These are phyloP conservation scores for Globisporangium splendens DNA, from an alignment of 352 stramenopile genomes.

Conservation along the genomic window DNA sequence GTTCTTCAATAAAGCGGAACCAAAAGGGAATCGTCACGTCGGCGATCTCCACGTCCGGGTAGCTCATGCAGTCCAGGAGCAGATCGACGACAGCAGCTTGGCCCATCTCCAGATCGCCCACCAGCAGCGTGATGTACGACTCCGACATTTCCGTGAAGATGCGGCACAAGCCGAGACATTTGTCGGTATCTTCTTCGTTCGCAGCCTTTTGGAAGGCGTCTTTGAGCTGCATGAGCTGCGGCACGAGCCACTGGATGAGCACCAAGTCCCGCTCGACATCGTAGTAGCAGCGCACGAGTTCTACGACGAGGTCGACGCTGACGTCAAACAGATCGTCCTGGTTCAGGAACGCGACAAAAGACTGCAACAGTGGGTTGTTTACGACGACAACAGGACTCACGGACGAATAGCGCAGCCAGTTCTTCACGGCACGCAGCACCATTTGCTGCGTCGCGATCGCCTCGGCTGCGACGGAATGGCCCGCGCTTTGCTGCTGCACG, in stretches of 20 bases:
- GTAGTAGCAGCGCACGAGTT: conserved; percentile 67
- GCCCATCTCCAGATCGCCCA: conserved; percentile 54
- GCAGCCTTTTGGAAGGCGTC: conserved; percentile 46
- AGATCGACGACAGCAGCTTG: conserved; percentile 74
- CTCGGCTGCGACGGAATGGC: conserved; percentile 12
- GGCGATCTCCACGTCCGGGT: conserved; percentile 71
- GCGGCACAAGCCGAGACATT: conserved; percentile 73
- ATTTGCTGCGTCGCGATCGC: conserved; percentile 42
- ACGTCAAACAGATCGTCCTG: conserved; percentile 84
- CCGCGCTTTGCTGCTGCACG: conserved; percentile 13
- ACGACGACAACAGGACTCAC: conserved; percentile 41
- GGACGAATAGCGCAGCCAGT: conserved; percentile 59
- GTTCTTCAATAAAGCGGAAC: conserved; percentile 58
- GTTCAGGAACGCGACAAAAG: conserved; percentile 52
- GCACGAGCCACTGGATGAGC: conserved; percentile 77
- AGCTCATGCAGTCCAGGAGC: conserved; percentile 87
- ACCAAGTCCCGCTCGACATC: conserved; percentile 36
- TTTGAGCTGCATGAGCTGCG: conserved; percentile 66
- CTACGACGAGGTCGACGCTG: conserved; percentile 76
- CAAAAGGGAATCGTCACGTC: conserved; percentile 87
- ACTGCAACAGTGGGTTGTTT: conserved; percentile 67
- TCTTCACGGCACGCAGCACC: conserved; percentile 53
- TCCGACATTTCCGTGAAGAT: conserved; percentile 91
- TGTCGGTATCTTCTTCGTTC: conserved; percentile 65
- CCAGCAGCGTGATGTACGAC: conserved; percentile 74